Evolutionary conservation across 495 filamentous ascomycete genomes (phyloP), one percentile per base, ranked within the genome.

Genomic region (Penicillium cosmopolitanum): DNA sequence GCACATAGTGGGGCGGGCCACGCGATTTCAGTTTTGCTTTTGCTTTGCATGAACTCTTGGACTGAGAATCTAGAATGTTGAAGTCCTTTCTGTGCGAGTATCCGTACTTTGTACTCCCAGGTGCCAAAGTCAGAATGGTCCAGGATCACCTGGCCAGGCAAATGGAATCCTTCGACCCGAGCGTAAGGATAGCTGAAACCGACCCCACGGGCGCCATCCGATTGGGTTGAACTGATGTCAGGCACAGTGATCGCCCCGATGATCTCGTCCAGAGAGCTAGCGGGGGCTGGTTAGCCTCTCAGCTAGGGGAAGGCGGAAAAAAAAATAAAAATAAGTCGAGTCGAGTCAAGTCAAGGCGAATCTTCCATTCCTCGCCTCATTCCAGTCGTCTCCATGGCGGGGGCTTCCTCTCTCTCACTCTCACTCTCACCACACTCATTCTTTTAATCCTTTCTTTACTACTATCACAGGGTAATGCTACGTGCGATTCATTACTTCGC

Each of bases 181-280:
- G 44, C 16, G 44, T 19, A 66, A 53, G 66, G 57, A 23, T 47
- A 62, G 23, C 58, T 64, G 62, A 67, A 62, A 67, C 61, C 21
- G 63, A 50, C 50, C 62, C 60, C 63, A 64, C 56, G 64, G 64
- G 40, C 48, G 5, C 9, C 34, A 56, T 63, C 67, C 67, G 65
- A 67, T 70, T 70, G 67, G 58, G 33, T n/a, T 18, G 13, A 36
- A 42, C 56, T 57, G 52, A 61, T 58, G 52, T 62, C 62, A 66
- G 59, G 63, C 43, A 68, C 56, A 56, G 48, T 31, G 46, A 52
- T 51, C 21, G 43, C 15, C 15, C 23, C 23, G n/a, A 44, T 44
- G n/a, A 16, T 44, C 42, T 19, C 8, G 42, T 44, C 42, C 12
- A 44, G 1, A 44, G 42, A n/a, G 42, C n/a, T 10, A 46, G 42